Conservation (phyloP, 495 filamentous ascomycete species). For the Apiosordaria backusii region DNA sequence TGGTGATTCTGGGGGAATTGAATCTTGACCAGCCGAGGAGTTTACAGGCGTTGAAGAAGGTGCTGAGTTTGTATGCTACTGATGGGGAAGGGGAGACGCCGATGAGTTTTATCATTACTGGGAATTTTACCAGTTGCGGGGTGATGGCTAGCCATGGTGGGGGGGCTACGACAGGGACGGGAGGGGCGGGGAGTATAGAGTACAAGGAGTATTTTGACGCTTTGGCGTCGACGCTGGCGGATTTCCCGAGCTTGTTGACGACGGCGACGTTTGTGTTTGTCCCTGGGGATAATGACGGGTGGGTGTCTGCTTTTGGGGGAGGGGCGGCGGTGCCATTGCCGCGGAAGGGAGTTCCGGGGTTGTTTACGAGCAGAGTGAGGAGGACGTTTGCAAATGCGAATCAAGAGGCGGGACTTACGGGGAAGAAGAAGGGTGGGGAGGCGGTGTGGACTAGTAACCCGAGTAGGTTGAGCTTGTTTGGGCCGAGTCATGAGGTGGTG, state of each 20-base stretch:
- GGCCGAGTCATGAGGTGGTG: slow-evolving; percentile 78
- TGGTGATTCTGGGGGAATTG: slow-evolving; percentile 75
- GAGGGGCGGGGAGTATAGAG: slow-evolving; percentile 72
- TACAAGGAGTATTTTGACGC: slow-evolving; percentile 94
- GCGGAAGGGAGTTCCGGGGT: slow-evolving; percentile 67
- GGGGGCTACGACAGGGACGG: slow-evolving; percentile 33
- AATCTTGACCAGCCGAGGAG: slow-evolving; percentile 77
- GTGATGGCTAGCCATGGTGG: slow-evolving; percentile 54
- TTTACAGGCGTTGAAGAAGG: slow-evolving; percentile 69
- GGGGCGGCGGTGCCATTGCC: slow-evolving; percentile 78
- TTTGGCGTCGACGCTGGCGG: slow-evolving; percentile 75
- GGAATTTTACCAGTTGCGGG: slow-evolving; percentile 76
- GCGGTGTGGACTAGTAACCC: slow-evolving; percentile 89
- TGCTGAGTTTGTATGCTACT: slow-evolving; percentile 66
- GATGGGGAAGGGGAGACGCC: slow-evolving; percentile 63
- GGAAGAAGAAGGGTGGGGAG: slow-evolving; percentile 57
- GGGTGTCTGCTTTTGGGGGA: slow-evolving; percentile 77
- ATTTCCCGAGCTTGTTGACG: slow-evolving; percentile 79
- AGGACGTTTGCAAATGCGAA: slow-evolving; percentile 76
- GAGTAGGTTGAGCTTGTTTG: slow-evolving; percentile 73
- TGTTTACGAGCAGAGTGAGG: slow-evolving; percentile 81
- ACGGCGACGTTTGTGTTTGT: slow-evolving; percentile 84
- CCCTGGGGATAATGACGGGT: slow-evolving; percentile 93
- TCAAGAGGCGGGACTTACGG: slow-evolving; percentile 47
- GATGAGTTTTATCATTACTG: slow-evolving; percentile 72